phyloP scores from a whole-genome alignment of 805 yeast species.

The Barnettozyma californica region DNA sequence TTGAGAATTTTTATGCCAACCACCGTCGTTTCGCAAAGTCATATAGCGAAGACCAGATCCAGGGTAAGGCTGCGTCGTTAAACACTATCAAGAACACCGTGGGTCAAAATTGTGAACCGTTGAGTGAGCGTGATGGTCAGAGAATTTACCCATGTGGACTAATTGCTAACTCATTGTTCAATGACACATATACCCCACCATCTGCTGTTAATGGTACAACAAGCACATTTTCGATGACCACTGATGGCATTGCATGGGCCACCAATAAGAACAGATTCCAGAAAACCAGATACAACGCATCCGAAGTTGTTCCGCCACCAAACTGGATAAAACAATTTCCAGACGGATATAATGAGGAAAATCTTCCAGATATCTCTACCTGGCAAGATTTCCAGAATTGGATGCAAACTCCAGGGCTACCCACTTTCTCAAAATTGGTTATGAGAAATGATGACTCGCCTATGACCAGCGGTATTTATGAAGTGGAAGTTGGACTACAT shows the following conservation, averaged over 20 bases:
- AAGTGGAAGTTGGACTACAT: slow-evolving; percentile 62
- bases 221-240: slow-evolving; percentile 35
- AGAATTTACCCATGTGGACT: slow-evolving; percentile 81
- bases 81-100: slow-evolving; percentile 43
- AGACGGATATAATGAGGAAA: slow-evolving; percentile 63
- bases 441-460: slow-evolving; percentile 55
- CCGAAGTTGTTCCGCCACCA: slow-evolving; percentile 76
- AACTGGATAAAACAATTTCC: slow-evolving; percentile 72
- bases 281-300: slow-evolving; percentile 53
- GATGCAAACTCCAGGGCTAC: slow-evolving; percentile 80
- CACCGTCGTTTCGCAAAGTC: slow-evolving; percentile 92
- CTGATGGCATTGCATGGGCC: slow-evolving; percentile 65
- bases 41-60: slow-evolving; percentile 78
- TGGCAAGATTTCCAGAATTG: slow-evolving; percentile 77
- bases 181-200: slow-evolving; percentile 62
- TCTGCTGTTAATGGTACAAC: slow-evolving; percentile 28
- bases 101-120: slow-evolving; percentile 59
- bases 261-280: slow-evolving; percentile 60
- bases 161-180: slow-evolving; percentile 75
- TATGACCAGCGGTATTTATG: slow-evolving; percentile 54
- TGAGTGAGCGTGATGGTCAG: slow-evolving; percentile 48
- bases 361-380: slow-evolving; percentile 60
- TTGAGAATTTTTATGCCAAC: slow-evolving; percentile 89
- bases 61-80: slow-evolving; percentile 63
- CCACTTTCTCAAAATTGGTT: slow-evolving; percentile 61